Conservation (phyloP, 306 rosid genomes). For the Quercus variabilis region DNA sequence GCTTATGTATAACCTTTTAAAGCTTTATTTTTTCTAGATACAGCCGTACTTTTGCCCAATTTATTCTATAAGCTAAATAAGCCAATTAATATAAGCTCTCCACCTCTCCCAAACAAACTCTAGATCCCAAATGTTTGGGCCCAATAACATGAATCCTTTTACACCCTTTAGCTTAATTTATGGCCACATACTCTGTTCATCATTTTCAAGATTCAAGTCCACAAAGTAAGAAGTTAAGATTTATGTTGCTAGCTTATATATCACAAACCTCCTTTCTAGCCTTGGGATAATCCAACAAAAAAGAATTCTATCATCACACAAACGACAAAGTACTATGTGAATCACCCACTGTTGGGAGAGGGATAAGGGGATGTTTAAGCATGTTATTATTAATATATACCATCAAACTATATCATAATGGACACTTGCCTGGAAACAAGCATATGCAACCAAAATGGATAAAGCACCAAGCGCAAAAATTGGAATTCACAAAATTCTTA, state of each 20-base stretch:
- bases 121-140: neutral
- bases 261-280: neutral
- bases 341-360: neutral
- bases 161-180: neutral
- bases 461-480: neutral
- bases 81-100: too few species aligned
- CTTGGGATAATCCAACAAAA: neutral
- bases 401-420: neutral
- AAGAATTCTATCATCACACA: neutral
- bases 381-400: neutral
- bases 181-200: neutral
- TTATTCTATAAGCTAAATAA: too few species aligned
- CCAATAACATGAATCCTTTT: neutral
- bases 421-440: neutral
- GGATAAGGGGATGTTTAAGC: neutral
- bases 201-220: neutral
- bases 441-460: neutral
- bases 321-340: too few species aligned
- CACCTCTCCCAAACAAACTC: neutral
- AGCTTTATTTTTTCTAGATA: too few species aligned
- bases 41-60: too few species aligned
- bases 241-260: neutral
- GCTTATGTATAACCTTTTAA: too few species aligned
- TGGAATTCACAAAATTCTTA: neutral
- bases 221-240: neutral